Evolutionary conservation across 352 stramenopile species (phyloP).

Genomic region (Phytophthora idaei): DNA sequence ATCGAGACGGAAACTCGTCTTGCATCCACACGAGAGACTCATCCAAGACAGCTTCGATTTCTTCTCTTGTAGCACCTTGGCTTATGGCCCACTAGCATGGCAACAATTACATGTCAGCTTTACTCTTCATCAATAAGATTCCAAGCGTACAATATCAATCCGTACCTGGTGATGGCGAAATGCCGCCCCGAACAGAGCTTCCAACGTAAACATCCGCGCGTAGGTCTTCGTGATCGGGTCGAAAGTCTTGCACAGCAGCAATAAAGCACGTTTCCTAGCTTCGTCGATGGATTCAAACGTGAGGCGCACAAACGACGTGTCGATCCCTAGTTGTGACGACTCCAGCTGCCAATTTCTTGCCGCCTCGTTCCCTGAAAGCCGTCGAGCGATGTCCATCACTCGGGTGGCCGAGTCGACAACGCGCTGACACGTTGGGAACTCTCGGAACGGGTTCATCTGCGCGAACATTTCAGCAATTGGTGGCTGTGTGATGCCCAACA

Average conservation of each 20-base stretch:
- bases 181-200: slow-evolving; percentile 53
- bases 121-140: background rate
- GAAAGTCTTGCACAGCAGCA: slow-evolving; percentile 81
- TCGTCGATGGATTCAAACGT: slow-evolving; percentile 78
- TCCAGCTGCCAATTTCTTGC: slow-evolving; percentile 36
- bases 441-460: slow-evolving; percentile 45
- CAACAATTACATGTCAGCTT: slow-evolving; percentile 16
- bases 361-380: slow-evolving; percentile 39
- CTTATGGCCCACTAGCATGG: slow-evolving; percentile 52
- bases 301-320: slow-evolving; percentile 70
- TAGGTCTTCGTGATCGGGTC: slow-evolving; percentile 62
- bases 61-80: slow-evolving; percentile 43
- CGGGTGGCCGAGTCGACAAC: slow-evolving; percentile 43
- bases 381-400: slow-evolving; percentile 52
- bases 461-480: slow-evolving; percentile 30
- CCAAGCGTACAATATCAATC: background rate
- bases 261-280: slow-evolving; percentile 62
- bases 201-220: slow-evolving; percentile 64
- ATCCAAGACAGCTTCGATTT: slow-evolving; percentile 36
- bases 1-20: slow-evolving; percentile 56
- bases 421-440: slow-evolving; percentile 43
- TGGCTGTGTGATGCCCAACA: slow-evolving; percentile 38
- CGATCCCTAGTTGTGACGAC: slow-evolving; percentile 24
- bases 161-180: slow-evolving; percentile 68
- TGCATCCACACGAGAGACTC: slow-evolving; percentile 46